Evolutionary conservation across 331 rosid species (phyloP), one percentile per base, ranked within the genome.

Genomic region (Telfairia occidentalis): DNA sequence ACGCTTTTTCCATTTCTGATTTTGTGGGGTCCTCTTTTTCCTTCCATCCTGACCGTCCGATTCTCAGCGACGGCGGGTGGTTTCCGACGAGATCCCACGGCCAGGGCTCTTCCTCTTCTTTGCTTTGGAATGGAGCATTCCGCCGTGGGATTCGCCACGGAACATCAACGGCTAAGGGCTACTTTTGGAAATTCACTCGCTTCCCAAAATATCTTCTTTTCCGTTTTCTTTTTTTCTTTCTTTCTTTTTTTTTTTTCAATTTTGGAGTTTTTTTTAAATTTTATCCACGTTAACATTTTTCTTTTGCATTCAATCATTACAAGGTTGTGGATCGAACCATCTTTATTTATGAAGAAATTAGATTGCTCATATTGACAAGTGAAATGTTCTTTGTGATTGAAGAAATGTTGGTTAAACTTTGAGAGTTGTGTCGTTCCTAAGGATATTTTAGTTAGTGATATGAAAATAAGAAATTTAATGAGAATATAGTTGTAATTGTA

Each of bases 1-100:
- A 65, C 72, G 72, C 50, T 37, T 65, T 65, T 65, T 65, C 50
- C 48, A 70, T 70, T 69, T 70, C 4, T 29, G 76, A 71, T 71
- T 71, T 48, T 49, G 76, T 71, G 76, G 76, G 76, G 76, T 71
- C 76, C 12, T 4, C 1, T 46, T 24, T 12, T 48, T 11, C 18
- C 8, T 16, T n/a, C 58, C 5, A 50, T 28, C 5, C 18, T 30
- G 45, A 49, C 76, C 76, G 76, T 71, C 42, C 42, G 60, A 71
- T 71, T 48, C 24, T 29, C 15, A 10, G 9, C 60, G 45, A 48
- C 76, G 75, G 42, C 43, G 19, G 28, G 18, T 0, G 4, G 3
- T 46, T 46, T 8, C 60, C 76, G 76, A 71, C 59, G 29, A 9
- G 5, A 71, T 71, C 76, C 10, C 30, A 71, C 76, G 76, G 60